phyloP scores from a whole-genome alignment of 352 stramenopile genomes.

The Thalassiosira ordinaria region DNA sequence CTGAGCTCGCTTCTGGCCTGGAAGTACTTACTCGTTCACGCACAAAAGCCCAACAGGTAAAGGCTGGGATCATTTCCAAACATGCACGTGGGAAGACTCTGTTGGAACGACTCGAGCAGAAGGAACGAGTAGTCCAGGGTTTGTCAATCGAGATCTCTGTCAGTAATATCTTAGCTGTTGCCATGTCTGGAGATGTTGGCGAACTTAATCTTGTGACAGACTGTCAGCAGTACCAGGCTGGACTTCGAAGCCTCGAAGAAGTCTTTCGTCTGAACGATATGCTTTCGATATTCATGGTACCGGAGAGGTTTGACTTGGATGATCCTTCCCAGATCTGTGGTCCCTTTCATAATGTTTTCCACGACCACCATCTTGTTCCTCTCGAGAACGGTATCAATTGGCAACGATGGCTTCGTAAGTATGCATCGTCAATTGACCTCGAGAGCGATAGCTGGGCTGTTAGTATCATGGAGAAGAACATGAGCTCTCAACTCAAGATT shows the following conservation, averaged over 20 bases:
- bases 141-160: background rate
- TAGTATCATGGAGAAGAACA: background rate
- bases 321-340: background rate
- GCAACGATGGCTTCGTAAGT: background rate
- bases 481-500: background rate
- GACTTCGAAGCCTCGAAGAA: background rate
- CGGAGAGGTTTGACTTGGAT: background rate
- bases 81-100: background rate
- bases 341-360: background rate
- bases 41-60: background rate
- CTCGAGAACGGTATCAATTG: background rate
- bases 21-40: background rate
- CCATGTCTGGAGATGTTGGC: background rate
- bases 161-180: background rate
- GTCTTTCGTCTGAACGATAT: background rate
- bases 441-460: conserved; percentile 1
- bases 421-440: conserved; percentile 1
- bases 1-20: background rate
- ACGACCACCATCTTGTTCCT: background rate
- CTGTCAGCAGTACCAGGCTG: background rate
- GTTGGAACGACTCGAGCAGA: background rate
- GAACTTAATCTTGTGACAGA: conserved; percentile 1
- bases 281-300: background rate
- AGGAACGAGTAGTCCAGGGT: background rate
- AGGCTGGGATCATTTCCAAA: background rate